Base-by-base conservation (phyloP, 495 filamentous ascomycete genomes). In the Aspergillus haitiensis region DNA sequence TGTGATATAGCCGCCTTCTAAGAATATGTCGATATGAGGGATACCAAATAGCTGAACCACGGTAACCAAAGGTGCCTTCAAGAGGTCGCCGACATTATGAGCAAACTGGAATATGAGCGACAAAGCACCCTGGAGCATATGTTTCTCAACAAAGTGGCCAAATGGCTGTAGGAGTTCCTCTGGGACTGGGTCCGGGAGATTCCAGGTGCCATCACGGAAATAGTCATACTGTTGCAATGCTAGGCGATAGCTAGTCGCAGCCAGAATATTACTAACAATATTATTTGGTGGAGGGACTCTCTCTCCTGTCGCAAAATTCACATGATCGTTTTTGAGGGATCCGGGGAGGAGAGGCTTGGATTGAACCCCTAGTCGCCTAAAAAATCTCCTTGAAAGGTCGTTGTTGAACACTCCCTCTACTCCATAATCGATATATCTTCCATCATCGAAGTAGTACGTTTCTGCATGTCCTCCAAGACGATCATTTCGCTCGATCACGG, bases 81-180 rank as follows among this genome's bases (percentile, higher is more conserved):
- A 74, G 16, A 81, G 52, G 52, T 80, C 67, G 5, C 75, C 80
- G 2, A 74, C 55, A 13, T 72, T 70, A 33, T 78, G 67, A 6
- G 65, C 68, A 32, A 65, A 76, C 3, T 37, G 52, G 56, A 66
- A 74, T 0, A 73, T 59, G 6, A 69, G 48, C 4, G 58, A 51
- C 2, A 75, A 66, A 15, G 67, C 64, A 6, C 57, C 71, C 10
- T 74, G 54, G 3, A 62, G 62, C 37, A 40, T 78, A 58, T 81
- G 76, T 55, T 82, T 82, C 33, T 61, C 55, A 9, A 81, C 55
- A 59, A 80, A 85, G 2, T 81, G 64, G 1, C 73, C 67, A 57
- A 81, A 83, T 12, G 81, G 74, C 0, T 82, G 65, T 1, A 82
- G 65, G 5, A 85, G 62, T 9, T 83, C 83, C 15, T 74, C 75